Base-by-base conservation (phyloP, 2,329 filamentous ascomycete genomes). In the Pseudogymnoascus sp. region DNA sequence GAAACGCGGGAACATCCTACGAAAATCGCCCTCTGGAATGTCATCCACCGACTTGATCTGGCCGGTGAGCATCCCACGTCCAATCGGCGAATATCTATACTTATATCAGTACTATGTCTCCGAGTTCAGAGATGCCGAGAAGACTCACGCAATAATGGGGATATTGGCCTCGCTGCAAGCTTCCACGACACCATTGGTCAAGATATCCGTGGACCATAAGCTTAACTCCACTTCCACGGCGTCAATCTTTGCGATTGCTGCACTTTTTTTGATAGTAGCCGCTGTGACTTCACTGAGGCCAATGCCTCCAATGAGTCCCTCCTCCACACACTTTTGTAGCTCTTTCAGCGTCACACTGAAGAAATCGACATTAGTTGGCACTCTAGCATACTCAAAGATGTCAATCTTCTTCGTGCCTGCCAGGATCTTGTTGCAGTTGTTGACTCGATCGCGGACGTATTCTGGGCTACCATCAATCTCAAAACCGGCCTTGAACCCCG, bases 91-190 rank as follows among this genome's bases (percentile, higher is more conserved):
- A 75, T 92, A 93, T 0, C 72, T 74, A 54, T 41, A 65, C 10
- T 62, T 28, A 36, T 31, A 57, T 70, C 60, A 68, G 68, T 64
- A 36, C 14, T 39, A 23, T 19, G 19, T 16, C 19, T 16, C 37
- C 60, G 7, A 41, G 54, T 25, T 21, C 64, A 28, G 31, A 65
- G n/a, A 23, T 28, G 28, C 13, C 6, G 28, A n/a, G 39, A 16
- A 51, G 45, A 69, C 72, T 16, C 70, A 73, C 70, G 87, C 88
- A 37, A 91, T 76, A 60, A 93, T 77, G 0, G 88, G 86, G 65
- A 93, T 91, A 57, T 80, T 77, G 54, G 89, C 75, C 72, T 93
- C 81, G 0, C 78, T 80, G 70, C 85, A 88, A 0, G 83, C 80
- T 6, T 72, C 69, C 1, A 75, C 74, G 28, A 80, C 72, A 4